These are phyloP conservation scores for Saturnispora kantuleensis DNA, from an alignment of 805 yeast genomes.

Conservation along the genomic window DNA sequence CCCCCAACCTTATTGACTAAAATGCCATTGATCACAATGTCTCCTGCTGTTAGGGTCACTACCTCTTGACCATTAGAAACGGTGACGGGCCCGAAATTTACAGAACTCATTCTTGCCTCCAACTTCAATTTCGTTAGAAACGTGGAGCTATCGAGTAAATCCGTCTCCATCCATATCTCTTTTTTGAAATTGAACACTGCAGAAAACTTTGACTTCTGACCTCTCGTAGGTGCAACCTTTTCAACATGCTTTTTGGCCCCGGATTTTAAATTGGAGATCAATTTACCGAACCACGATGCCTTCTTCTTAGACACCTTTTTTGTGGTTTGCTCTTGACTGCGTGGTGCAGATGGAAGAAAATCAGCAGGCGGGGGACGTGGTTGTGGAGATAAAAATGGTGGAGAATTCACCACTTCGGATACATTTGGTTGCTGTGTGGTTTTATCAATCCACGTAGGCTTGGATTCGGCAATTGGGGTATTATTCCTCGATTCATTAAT, in stretches of 20 bases:
- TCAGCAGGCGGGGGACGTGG: no score
- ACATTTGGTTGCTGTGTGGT: neutral
- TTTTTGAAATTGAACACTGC: neutral
- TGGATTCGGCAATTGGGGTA: neutral
- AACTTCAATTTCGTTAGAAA: slow-evolving; percentile 3
- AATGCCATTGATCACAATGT: slow-evolving; percentile 14
- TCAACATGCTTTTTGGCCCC: neutral
- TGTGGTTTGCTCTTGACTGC: no score
- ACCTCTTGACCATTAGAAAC: slow-evolving; percentile 4
- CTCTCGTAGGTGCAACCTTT: neutral
- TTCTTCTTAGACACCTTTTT: neutral
- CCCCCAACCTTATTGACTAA: slow-evolving; percentile 21
- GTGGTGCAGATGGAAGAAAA: no score
- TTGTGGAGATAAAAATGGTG: no score
- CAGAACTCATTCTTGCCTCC: neutral
- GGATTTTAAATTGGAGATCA: neutral
- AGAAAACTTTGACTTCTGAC: neutral
- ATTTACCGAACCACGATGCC: neutral
- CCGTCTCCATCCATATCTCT: slow-evolving; percentile 12
- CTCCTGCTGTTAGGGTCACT: neutral
- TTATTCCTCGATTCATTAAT: slow-evolving; percentile 3
- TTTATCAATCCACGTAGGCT: neutral
- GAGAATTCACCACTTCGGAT: no score
- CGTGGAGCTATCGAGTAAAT: slow-evolving; percentile 4
- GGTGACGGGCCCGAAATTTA: neutral